Conservation (phyloP, 805 yeast species). For the Teunomyces tritomae region DNA sequence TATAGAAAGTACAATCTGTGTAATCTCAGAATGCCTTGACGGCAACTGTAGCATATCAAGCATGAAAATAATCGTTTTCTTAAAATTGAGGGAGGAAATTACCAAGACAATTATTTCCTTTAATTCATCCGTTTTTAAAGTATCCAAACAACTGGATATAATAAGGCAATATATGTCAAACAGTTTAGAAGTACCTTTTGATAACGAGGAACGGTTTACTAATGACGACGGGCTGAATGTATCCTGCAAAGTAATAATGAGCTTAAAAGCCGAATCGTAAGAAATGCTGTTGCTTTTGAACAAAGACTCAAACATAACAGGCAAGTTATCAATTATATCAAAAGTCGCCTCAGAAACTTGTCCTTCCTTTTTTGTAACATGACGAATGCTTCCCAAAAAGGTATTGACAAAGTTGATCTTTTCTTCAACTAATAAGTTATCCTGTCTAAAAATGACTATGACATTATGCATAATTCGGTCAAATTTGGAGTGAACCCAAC, state of each 20-base stretch:
- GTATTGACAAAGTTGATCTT: slow-evolving; percentile 22
- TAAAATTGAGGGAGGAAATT: slow-evolving; percentile 6
- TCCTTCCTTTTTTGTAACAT: slow-evolving; percentile 29
- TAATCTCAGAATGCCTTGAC: slow-evolving; percentile 9
- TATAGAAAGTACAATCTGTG: slow-evolving; percentile 14
- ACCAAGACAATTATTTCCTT: slow-evolving; percentile 14
- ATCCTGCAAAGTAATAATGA: slow-evolving; percentile 28
- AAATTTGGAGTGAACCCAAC: slow-evolving; percentile 34
- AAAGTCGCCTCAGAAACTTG: slow-evolving; percentile 26
- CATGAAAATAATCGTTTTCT: slow-evolving; percentile 5
- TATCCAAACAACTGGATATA: slow-evolving; percentile 8
- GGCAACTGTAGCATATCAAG: slow-evolving; percentile 6
- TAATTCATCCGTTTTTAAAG: slow-evolving; percentile 10
- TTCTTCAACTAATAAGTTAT: slow-evolving; percentile 18
- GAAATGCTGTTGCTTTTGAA: slow-evolving; percentile 15
- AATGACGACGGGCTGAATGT: slow-evolving; percentile 26
- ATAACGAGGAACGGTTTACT: background rate
- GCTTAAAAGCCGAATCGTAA: slow-evolving; percentile 19
- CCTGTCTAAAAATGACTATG: slow-evolving; percentile 22
- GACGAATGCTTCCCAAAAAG: slow-evolving; percentile 26
- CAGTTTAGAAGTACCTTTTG: background rate
- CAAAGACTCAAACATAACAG: slow-evolving; percentile 21
- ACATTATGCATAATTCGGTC: slow-evolving; percentile 29
- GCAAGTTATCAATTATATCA: slow-evolving; percentile 33
- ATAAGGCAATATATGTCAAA: slow-evolving; percentile 13